These are phyloP conservation scores for Panicum hallii DNA, from an alignment of 202 grass and related monocot genomes.

Conservation along the genomic window DNA sequence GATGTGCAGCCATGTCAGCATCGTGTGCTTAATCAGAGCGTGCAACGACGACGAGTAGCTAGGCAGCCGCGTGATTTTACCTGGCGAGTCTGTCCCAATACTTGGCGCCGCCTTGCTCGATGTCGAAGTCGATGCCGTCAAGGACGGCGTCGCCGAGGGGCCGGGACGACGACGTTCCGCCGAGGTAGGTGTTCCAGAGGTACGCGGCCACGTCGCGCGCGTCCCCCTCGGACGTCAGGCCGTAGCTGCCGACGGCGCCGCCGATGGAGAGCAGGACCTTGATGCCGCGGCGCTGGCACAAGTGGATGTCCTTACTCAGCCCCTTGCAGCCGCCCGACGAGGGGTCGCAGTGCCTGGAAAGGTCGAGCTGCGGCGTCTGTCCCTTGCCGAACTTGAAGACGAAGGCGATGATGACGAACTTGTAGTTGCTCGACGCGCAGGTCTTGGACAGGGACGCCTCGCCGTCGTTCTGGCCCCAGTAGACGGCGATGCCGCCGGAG, in stretches of 20 bases:
- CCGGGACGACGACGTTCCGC: slow-evolving; percentile 56
- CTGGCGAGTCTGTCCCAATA: slow-evolving; percentile 60
- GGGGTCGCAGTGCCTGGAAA: slow-evolving; percentile 64
- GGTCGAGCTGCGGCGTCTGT: slow-evolving; percentile 49
- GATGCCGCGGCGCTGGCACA: slow-evolving; percentile 62
- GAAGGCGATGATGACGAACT: slow-evolving; percentile 65
- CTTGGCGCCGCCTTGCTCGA: slow-evolving; percentile 55
- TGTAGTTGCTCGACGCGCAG: slow-evolving; percentile 60
- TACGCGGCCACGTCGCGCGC: slow-evolving; percentile 59
- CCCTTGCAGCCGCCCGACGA: slow-evolving; percentile 46
- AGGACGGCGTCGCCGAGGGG: slow-evolving; percentile 66
- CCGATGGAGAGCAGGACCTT: slow-evolving; percentile 82
- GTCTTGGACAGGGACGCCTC: slow-evolving; percentile 55
- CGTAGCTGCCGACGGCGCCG: slow-evolving; percentile 56
- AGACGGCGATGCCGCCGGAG: slow-evolving; percentile 57
- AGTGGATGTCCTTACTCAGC: slow-evolving; percentile 56
- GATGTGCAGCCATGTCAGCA: neutral
- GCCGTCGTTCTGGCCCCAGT: slow-evolving; percentile 70
- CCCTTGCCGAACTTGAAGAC: slow-evolving; percentile 62
- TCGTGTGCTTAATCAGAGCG: neutral
- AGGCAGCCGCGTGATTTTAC: neutral
- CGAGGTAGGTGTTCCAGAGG: slow-evolving; percentile 69
- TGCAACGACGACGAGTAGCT: neutral
- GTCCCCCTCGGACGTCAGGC: slow-evolving; percentile 50
- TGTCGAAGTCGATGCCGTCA: slow-evolving; percentile 87